Percentiles rank a stretch among this genome's conserved stretches.
Conservation (phyloP, 768 basidiomycete species). For the Panaeolus cyanescens region DNA sequence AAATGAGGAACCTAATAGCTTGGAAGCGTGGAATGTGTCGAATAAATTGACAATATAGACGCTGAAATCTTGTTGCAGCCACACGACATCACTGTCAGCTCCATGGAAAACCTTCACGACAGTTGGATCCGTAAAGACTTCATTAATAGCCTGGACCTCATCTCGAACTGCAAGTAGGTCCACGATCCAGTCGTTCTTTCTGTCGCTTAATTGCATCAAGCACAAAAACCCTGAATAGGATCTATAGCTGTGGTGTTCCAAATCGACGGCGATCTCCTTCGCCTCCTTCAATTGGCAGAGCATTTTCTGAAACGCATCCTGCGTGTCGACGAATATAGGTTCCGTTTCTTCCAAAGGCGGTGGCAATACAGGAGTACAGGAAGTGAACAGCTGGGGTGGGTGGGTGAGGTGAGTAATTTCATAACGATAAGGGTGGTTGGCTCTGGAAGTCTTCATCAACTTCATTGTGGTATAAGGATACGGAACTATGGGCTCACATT, state of each 20-base stretch:
- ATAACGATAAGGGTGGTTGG: slow-evolving; percentile 79
- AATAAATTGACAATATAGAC: slow-evolving; percentile 95
- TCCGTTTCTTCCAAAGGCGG: slow-evolving; percentile 64
- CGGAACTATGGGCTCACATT: slow-evolving; percentile 7
- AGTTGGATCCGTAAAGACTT: slow-evolving; percentile 81
- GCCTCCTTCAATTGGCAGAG: slow-evolving; percentile 63
- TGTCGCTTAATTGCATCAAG: slow-evolving; percentile 89
- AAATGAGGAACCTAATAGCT: slow-evolving; percentile 59
- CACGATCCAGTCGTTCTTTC: slow-evolving; percentile 84
- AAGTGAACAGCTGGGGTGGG: slow-evolving; percentile 62
- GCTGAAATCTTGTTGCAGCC: slow-evolving; percentile 96
- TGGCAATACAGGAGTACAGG: slow-evolving; percentile 51
- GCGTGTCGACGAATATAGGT: slow-evolving; percentile 71
- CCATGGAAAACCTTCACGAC: slow-evolving; percentile 96
- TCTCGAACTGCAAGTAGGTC: slow-evolving; percentile 79
- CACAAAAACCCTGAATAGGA: slow-evolving; percentile 88
- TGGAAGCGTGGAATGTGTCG: slow-evolving; percentile 95
- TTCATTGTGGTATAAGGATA: background rate
- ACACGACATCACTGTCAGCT: slow-evolving; percentile 90
- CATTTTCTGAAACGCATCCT: slow-evolving; percentile 58
- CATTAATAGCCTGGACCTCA: slow-evolving; percentile 73
- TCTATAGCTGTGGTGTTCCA: slow-evolving; percentile 92
- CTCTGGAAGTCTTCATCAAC: slow-evolving; percentile 19
- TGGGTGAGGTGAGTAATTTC: slow-evolving; percentile 79
- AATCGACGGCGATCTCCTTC: slow-evolving; percentile 88